Base-by-base conservation (phyloP, 257 asterid species). In the Solanum dulcamara region DNA sequence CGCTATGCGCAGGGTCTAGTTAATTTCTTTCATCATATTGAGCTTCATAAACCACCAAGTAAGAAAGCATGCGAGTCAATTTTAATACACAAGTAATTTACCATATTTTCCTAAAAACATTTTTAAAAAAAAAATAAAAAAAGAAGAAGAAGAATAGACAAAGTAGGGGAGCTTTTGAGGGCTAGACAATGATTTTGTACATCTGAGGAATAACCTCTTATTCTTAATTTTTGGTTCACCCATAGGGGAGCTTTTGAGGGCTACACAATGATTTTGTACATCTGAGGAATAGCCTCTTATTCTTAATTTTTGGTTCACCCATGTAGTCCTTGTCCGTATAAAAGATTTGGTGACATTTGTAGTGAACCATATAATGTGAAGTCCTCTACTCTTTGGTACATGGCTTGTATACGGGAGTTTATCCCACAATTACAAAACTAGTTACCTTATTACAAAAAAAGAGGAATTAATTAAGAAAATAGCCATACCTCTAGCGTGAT, bases 401-500 rank as follows among this genome's bases (percentile, higher is more conserved):
- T 68, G 77, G 46, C 77, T 33, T 68, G 44, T 33, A 0, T 17
- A 68, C 12, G 12, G 74, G 74, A 17, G 46, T 68, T 17, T 67
- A 35, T 20, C 30, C 80, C 14, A 33, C 80, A 70, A 20, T 35
- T 9, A 70, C 26, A 70, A 22, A 68, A 35, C 24, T 46, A 74
- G 33, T 48, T 77, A 64, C 11, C 59, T 60, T 18, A 24, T 66
- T 20, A 59, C 32, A 8, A 17, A 48, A 17, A 48, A 30, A 13
- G 53, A 70, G 70, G n/a, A n/a, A n/a, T n/a, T n/a, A 67, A 46
- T 62, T 74, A 59, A 60, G 35, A n/a, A 35, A 64, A 28, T 18
- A 46, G 32, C 57, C 68, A 87, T 90, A 96, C 99, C 99, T 97
- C 99, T 75, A 97, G 80, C 98, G 95, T 95, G 84, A 97, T 95